Evolutionary conservation across 176 grass and related monocot genomes (phyloP), one percentile per base, ranked within the genome.

Genomic region (Saccharum spontaneum): DNA sequence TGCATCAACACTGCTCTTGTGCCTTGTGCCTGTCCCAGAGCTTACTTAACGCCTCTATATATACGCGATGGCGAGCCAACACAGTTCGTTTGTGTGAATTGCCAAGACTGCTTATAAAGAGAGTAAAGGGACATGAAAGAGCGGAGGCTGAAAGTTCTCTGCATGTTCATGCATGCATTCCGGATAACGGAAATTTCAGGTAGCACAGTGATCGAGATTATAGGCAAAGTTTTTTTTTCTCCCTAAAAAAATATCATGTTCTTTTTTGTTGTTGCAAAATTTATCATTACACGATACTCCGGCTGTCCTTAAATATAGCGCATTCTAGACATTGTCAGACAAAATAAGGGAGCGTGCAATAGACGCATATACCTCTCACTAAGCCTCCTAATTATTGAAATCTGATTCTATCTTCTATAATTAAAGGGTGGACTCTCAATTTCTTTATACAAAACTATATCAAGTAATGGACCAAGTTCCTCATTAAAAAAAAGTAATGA

Each of bases 181-280:
- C 61, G 55, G 84, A 86, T 78, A 46, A 37, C 67, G 69, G 38
- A 60, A 61, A 79, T 31, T 83, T 79, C 84, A 83, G 50, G 89
- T 50, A 31, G 44, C 44, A 50, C 44, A 74, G 30, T 15, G 12
- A 75, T 83, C 41, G 20, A 40, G 65, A 71, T 79, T 57, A 67
- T 73, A 67, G 31, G 45, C 54, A 45, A 15, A 1, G 12, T 22
- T 12, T 66, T 65, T 20, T 12, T 20, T 69, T 59, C 8, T 7
- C 4, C 57, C n/a, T 24, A 8, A 34, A 64, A 15, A 62, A 68
- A 10, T 7, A 59, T 62, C 18, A 17, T 55, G 8, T 22, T 41
- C 1, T 34, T 63, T 8, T 63, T 36, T 63, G 0, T 33, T 36
- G 54, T 36, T 11, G 65, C 64, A 59, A 22, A 72, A 73, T 45